Percentiles rank a stretch among this genome's conserved stretches.
These are phyloP conservation scores for Cudoniella acicularis DNA, from an alignment of 495 filamentous ascomycete genomes.

Conservation along the genomic window DNA sequence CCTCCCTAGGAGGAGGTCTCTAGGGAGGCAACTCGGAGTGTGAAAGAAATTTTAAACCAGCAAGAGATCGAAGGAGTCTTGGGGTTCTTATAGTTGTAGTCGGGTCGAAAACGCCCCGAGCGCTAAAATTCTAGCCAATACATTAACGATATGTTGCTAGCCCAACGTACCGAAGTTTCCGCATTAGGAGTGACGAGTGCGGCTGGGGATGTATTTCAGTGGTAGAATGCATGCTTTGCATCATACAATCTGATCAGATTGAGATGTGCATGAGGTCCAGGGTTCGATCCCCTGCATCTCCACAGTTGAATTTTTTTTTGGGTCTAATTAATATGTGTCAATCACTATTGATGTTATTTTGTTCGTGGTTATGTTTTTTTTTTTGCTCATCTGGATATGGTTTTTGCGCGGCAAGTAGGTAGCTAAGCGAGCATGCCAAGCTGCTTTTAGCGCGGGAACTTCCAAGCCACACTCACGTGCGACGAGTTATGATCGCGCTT, in stretches of 20 bases:
- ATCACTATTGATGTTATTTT: not conserved
- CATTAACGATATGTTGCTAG: too few species aligned
- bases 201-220: constrained; percentile 1
- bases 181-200: too few species aligned
- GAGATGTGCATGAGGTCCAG: not conserved
- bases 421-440: not conserved
- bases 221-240: constrained; percentile 1
- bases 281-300: not conserved
- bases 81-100: too few species aligned
- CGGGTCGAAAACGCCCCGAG: too few species aligned
- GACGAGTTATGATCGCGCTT: not conserved
- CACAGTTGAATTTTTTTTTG: not conserved
- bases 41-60: too few species aligned
- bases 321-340: not conserved
- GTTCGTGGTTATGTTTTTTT: not conserved
- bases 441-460: not conserved
- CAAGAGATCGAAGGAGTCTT: too few species aligned
- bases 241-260: not conserved
- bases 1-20: too few species aligned
- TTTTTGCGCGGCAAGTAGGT: not conserved
- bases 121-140: too few species aligned
- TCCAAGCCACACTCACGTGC: not conserved
- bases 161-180: too few species aligned
- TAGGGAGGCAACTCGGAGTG: too few species aligned
- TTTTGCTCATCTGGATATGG: not conserved